Conservation (phyloP, 768 basidiomycete genomes). For the Inosperma sp. region DNA sequence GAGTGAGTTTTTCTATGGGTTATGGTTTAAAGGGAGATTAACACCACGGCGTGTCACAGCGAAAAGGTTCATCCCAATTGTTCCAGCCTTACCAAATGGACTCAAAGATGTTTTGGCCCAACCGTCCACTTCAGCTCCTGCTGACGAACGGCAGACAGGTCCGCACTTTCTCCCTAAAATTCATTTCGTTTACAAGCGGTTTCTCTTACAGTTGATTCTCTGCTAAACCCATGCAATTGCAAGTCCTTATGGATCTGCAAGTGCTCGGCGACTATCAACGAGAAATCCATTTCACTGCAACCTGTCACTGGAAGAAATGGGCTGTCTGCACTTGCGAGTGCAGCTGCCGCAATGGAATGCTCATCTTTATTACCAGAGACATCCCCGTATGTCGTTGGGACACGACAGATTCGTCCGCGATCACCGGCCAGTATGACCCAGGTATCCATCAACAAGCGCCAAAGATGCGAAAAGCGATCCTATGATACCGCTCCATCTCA, state of each 20-base stretch:
- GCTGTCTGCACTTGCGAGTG: conserved; percentile 30
- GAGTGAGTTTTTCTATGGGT: conserved; percentile 29
- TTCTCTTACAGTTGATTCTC: conserved; percentile 45
- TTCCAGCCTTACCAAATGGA: conserved; percentile 71
- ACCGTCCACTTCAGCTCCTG: conserved; percentile 24
- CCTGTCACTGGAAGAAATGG: conserved; percentile 10
- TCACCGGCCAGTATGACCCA: too few relatives aligned
- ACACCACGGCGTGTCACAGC: conserved; percentile 42
- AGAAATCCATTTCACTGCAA: conserved; percentile 10
- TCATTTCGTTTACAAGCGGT: conserved; percentile 6
- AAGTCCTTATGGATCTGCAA: conserved; percentile 50
- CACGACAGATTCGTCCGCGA: not conserved
- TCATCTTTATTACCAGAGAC: conserved; percentile 17
- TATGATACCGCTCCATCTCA: conserved; percentile 17
- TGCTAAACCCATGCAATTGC: conserved; percentile 65
- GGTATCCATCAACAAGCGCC: too few relatives aligned
- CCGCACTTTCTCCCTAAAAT: conserved; percentile 9
- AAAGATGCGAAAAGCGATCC: conserved; percentile 23
- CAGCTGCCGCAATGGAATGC: conserved; percentile 35
- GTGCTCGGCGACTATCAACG: conserved; percentile 31
- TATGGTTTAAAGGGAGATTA: conserved; percentile 1
- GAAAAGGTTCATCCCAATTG: conserved; percentile 63
- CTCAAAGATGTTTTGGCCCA: conserved; percentile 50
- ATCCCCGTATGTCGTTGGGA: conserved; percentile 10
- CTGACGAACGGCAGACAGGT: conserved; percentile 52